phyloP scores from a whole-genome alignment of 75 land plant species.

The Cunninghamia lanceolata region DNA sequence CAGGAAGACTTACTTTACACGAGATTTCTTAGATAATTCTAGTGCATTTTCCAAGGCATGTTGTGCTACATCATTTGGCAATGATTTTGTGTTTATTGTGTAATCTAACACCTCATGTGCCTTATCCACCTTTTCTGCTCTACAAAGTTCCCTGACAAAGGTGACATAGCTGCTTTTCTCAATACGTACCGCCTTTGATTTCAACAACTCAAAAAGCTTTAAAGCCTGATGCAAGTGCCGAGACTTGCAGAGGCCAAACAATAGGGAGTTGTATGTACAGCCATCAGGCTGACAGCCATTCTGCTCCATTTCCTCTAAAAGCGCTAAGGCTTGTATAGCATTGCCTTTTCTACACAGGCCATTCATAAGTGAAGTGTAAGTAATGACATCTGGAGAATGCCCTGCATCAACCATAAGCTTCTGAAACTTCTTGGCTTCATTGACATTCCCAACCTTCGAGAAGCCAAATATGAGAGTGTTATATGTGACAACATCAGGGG shows the following conservation, averaged over 20 bases:
- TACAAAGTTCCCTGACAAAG: constrained; percentile 52
- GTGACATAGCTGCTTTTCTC: constrained; percentile 48
- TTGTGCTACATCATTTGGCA: constrained; percentile 47
- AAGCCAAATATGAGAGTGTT: constrained; percentile 71
- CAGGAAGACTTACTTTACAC: neutral
- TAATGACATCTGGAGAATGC: constrained; percentile 51
- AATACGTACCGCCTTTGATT: constrained; percentile 40
- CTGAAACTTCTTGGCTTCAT: constrained; percentile 48
- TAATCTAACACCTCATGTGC: constrained; percentile 67
- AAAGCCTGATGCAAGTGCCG: constrained; percentile 48
- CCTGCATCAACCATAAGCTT: constrained; percentile 49
- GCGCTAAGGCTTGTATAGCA: constrained; percentile 34
- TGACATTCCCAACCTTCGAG: constrained; percentile 50
- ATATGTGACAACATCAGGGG: constrained; percentile 63
- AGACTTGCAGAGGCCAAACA: constrained; percentile 62
- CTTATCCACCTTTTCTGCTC: constrained; percentile 40
- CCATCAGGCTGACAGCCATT: constrained; percentile 67
- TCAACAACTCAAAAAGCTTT: constrained; percentile 59
- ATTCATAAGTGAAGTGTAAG: constrained; percentile 69
- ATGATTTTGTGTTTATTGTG: constrained; percentile 51
- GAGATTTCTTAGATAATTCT: constrained; percentile 29
- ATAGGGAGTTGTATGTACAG: constrained; percentile 66
- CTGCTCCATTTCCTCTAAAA: constrained; percentile 63
- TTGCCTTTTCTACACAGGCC: constrained; percentile 57
- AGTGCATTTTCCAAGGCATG: constrained; percentile 39